A percentile compares a stretch with the other conserved stretches of the same genome.
These are phyloP conservation scores for Dipodascopsis uninucleata DNA, from an alignment of 805 yeast species.

Conservation along the genomic window DNA sequence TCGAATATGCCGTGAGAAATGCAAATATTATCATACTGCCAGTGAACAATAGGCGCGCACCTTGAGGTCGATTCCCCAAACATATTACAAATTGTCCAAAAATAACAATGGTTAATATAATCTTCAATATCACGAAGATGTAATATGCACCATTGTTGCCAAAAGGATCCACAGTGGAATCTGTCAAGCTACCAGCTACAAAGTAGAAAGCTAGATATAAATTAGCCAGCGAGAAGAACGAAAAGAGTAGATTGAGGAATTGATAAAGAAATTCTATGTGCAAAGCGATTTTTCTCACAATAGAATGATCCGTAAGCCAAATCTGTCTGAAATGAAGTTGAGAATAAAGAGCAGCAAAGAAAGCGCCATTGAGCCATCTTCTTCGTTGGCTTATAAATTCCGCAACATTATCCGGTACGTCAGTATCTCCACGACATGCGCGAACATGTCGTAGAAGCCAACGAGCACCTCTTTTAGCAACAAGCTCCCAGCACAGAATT, in stretches of 20 bases:
- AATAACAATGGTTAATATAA: slow-evolving; percentile 74
- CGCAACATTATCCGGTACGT: slow-evolving; percentile 88
- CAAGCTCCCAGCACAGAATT: slow-evolving; percentile 92
- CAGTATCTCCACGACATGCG: slow-evolving; percentile 93
- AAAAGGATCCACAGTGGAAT: slow-evolving; percentile 30
- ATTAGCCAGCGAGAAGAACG: slow-evolving; percentile 89
- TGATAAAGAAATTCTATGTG: slow-evolving; percentile 90
- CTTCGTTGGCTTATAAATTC: slow-evolving; percentile 89
- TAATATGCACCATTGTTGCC: slow-evolving; percentile 75
- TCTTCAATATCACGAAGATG: slow-evolving; percentile 80
- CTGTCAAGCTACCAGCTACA: slow-evolving; percentile 77
- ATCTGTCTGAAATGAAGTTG: slow-evolving; percentile 80
- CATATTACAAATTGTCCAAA: slow-evolving; percentile 88
- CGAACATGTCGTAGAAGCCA: slow-evolving; percentile 92
- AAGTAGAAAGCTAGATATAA: slow-evolving; percentile 90
- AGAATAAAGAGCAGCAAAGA: slow-evolving; percentile 92
- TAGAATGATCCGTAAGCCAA: slow-evolving; percentile 85
- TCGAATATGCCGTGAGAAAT: slow-evolving; percentile 74
- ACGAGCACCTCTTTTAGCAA: slow-evolving; percentile 74
- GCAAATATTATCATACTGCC: slow-evolving; percentile 68
- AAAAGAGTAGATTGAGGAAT: slow-evolving; percentile 70
- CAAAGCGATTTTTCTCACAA: slow-evolving; percentile 70
- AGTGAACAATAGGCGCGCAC: slow-evolving; percentile 60
- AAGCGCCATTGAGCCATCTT: slow-evolving; percentile 95
- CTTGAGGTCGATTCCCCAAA: slow-evolving; percentile 97